Evolutionary conservation across 768 basidiomycete genomes (phyloP), one percentile per base, ranked within the genome.

Genomic region (Panellus pusillus): DNA sequence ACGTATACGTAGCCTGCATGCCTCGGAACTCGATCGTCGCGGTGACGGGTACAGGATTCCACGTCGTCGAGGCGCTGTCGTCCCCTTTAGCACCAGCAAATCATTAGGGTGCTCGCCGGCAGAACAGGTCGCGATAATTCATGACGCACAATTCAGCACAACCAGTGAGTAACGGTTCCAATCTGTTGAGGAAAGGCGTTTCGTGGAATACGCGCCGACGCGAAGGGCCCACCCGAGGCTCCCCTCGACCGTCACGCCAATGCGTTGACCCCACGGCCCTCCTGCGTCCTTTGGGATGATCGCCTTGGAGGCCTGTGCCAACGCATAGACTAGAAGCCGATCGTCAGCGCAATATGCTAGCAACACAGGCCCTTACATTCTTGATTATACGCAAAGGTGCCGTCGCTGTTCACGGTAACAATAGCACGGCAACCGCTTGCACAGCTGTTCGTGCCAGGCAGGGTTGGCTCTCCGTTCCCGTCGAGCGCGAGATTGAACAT

Each of bases 401-500:
- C 84, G 48, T 80, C 79, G 61, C 70, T 80, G 61, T 87, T 86
- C 43, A 90, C 78, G 4, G 83, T 83, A 4, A 79, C 86, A 2
- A 91, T 73, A 1, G 80, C 78, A 11, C 88, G 78, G 63, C 88
- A 91, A 14, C 85, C 84, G 15, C 77, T 76, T 1, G 74, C 74
- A 55, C 89, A 91, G 53, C 84, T 87, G 53, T 72, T 72, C 1
- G 84, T 80, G 5, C 84, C 83, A 0, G 87, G 86, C 0, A 86
- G 73, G 62, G 77, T 80, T 2, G 89, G 88, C 17, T 79, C 67
- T 0, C 89, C 87, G 32, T 70, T 76, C 0, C 83, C 85, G 28
- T 89, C 82, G 9, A 86, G 74, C 0, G 86, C 89, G 39, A 90
- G 66, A 62, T 88, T 88, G 86, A 87, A 91, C 83, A 88, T 86